Conservation (phyloP, 495 filamentous ascomycete species). For the Chaetomium tenue region DNA sequence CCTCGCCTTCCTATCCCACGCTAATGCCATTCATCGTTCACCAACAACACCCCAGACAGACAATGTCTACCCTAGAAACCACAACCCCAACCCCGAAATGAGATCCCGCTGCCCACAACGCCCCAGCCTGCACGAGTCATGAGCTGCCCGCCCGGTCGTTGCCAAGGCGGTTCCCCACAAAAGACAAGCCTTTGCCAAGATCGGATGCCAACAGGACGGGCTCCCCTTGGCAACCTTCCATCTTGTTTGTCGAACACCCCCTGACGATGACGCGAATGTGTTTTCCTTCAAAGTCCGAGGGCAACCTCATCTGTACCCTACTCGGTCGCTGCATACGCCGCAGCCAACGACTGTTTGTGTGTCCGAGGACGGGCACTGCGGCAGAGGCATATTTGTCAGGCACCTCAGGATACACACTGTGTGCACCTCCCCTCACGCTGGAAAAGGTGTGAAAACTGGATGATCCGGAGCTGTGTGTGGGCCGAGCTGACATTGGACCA, state of each 20-base stretch:
- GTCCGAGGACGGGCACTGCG: background rate
- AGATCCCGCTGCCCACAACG: no score
- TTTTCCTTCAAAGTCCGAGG: background rate
- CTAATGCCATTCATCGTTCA: no score
- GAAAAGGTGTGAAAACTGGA: background rate
- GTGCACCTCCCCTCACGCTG: background rate
- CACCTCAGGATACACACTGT: background rate
- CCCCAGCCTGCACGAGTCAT: no score
- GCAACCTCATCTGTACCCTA: background rate
- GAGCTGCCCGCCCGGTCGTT: background rate
- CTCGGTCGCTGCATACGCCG: no score
- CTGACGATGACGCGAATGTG: background rate
- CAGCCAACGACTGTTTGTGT: background rate
- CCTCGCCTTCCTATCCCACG: no score
- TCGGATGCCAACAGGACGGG: constrained; percentile 15
- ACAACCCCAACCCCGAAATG: no score
- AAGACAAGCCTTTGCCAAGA: constrained; percentile 34
- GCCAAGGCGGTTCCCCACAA: constrained; percentile 25
- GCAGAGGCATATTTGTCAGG: background rate
- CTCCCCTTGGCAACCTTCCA: constrained; percentile 19
- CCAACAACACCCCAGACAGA: no score
- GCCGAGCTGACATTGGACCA: background rate
- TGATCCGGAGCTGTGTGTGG: background rate
- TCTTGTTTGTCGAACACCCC: background rate
- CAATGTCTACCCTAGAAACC: no score